phyloP scores from a whole-genome alignment of 1,284 basidiomycete species.

The Athelia sp. region DNA sequence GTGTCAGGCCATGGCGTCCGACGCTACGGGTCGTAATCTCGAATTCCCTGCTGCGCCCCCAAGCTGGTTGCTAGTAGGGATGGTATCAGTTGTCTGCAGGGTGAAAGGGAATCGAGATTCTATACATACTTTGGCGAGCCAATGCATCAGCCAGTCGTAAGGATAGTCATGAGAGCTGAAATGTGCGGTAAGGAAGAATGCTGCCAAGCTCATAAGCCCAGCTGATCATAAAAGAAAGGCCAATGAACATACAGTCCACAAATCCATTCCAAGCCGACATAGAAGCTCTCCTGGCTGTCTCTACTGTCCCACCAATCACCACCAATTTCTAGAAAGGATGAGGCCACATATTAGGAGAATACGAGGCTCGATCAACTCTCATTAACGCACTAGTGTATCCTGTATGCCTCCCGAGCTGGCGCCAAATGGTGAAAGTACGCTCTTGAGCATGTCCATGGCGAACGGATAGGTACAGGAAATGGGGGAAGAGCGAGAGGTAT shows the following conservation, averaged over 20 bases:
- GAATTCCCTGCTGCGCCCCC: conserved; percentile 79
- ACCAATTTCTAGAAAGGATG: conserved; percentile 53
- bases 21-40: conserved; percentile 78
- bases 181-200: conserved; percentile 82
- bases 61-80: conserved; percentile 66
- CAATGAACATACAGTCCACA: conserved; percentile 61
- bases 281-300: conserved; percentile 68
- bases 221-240: background rate
- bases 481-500: conserved; percentile 11
- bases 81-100: background rate
- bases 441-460: conserved; percentile 57
- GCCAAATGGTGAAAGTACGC: conserved; percentile 53
- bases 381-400: conserved; percentile 49
- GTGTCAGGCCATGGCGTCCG: conserved; percentile 54
- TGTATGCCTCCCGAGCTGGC: conserved; percentile 55
- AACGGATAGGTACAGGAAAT: conserved; percentile 9
- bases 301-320: conserved; percentile 74
- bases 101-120: conserved; percentile 1
- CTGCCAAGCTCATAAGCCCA: conserved; percentile 29
- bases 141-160: conserved; percentile 84
- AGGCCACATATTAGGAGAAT: conserved; percentile 3
- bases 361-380: background rate
- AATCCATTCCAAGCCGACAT: conserved; percentile 83
- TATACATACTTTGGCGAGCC: conserved; percentile 70
- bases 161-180: conserved; percentile 83